Evolutionary conservation across 352 stramenopile species (phyloP), one percentile per base, ranked within the genome.

Genomic region (Plasmopara halstedii): DNA sequence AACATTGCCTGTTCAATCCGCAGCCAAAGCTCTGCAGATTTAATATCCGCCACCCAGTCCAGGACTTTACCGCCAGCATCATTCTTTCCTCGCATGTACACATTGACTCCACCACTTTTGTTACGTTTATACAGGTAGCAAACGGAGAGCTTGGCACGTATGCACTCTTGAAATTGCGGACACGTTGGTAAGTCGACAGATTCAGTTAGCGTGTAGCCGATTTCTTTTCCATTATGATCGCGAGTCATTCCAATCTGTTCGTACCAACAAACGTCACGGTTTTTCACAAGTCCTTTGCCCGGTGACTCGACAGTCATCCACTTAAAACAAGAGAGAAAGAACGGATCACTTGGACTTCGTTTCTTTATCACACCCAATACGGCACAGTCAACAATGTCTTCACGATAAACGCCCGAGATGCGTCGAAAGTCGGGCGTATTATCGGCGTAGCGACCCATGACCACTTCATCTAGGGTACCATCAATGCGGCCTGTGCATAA

Each of bases 301-400:
- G 72, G 77, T 0, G 67, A 84, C 43, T 76, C 61, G 41, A 86
- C 74, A 6, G 72, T 85, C 72, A 85, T 85, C 77, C 77, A 88
- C 59, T 88, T 88, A 64, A 88, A 87, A 26, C 77, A 80, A 6
- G 73, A 75, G 44, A 78, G 82, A 50, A 78, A 86, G 50, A 83
- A 88, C 2, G 77, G 77, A 8, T 82, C 62, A 9, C 60, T 43
- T 0, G 50, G 39, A 17, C 67, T 76, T 44, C 70, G 62, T 14
- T 52, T 58, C 43, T 80, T 68, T 40, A 88, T 73, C 23, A 78
- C 69, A 43, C 80, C 72, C 10, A 88, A 56, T 25, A 88, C 68
- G 18, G 76, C 69, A 60, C 73, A 88, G 56, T 88, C 77, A 19
- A 88, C 72, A 32, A 86, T 67, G 56, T 88, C 77, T 15, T 85